These are phyloP conservation scores for Rosa rugosa DNA, from an alignment of 306 rosid genomes.

Conservation along the genomic window DNA sequence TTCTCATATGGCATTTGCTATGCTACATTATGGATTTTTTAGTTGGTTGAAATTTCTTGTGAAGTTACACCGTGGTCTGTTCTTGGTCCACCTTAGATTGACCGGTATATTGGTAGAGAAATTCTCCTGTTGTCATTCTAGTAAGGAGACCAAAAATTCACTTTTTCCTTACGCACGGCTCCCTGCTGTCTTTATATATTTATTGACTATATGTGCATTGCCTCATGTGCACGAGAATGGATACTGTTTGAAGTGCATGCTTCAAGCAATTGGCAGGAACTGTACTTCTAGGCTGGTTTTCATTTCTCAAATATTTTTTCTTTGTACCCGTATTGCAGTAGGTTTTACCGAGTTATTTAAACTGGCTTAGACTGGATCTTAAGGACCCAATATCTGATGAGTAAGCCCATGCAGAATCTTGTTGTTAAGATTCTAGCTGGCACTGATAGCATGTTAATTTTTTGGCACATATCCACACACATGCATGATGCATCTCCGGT, in stretches of 20 bases:
- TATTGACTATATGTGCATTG: conserved; percentile 11
- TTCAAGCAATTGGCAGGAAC: conserved; percentile 19
- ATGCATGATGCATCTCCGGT: neutral
- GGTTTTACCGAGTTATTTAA: neutral
- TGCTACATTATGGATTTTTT: conserved; percentile 53
- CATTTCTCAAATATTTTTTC: conserved; percentile 1
- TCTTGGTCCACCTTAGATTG: conserved; percentile 32
- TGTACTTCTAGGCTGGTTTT: conserved; percentile 20
- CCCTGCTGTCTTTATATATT: conserved; percentile 12
- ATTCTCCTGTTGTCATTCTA: conserved; percentile 26
- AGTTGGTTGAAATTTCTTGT: neutral
- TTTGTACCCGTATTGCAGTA: neutral
- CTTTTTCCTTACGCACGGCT: conserved; percentile 17
- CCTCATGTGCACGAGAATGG: conserved; percentile 1
- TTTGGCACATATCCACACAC: too few species aligned
- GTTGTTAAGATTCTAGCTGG: too few species aligned
- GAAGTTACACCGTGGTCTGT: conserved; percentile 33
- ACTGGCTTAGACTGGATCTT: neutral
- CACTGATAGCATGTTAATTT: too few species aligned
- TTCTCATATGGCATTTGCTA: conserved; percentile 53
- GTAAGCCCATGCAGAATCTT: neutral
- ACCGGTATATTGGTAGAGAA: neutral
- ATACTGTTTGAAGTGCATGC: conserved; percentile 2
- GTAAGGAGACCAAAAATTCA: conserved; percentile 8
- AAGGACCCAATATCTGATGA: neutral